A percentile compares a stretch with the other conserved stretches of the same genome.
phyloP scores from a whole-genome alignment of 208 protist genomes.

The Wallacemonas sp. region DNA sequence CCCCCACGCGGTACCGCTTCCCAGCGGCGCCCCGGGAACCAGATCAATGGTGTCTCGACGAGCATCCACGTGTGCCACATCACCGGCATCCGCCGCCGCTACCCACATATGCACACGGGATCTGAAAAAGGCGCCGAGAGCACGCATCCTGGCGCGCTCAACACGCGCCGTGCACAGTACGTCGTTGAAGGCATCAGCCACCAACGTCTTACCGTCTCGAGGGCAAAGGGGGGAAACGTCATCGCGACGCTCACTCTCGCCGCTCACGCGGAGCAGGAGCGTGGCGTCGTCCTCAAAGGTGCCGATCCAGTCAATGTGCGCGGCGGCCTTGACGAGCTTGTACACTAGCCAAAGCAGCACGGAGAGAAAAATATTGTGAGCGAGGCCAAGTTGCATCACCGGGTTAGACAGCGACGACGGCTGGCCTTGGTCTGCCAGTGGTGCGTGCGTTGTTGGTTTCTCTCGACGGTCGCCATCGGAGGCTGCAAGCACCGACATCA shows the following conservation, averaged over 20 bases:
- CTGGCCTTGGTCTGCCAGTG: background rate
- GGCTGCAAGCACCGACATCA: background rate
- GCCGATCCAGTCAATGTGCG: background rate
- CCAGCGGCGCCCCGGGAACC: background rate
- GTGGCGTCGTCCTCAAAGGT: background rate
- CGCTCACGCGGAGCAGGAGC: background rate
- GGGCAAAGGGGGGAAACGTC: too few species aligned
- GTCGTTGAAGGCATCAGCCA: too few species aligned
- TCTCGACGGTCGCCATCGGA: too few species aligned
- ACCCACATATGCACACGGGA: background rate
- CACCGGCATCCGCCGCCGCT: too few species aligned
- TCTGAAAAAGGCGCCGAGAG: background rate
- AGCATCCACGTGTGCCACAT: background rate
- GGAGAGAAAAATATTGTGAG: background rate
- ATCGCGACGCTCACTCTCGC: too few species aligned
- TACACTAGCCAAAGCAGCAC: background rate
- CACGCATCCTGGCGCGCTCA: background rate
- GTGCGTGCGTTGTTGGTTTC: background rate
- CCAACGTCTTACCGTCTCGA: too few species aligned
- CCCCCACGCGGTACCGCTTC: constrained; percentile 9
- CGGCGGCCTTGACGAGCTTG: background rate
- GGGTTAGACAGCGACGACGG: background rate
- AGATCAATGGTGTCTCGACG: background rate
- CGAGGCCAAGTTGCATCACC: background rate
- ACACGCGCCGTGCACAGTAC: background rate